A percentile compares a stretch with the other conserved stretches of the same genome.
These are phyloP conservation scores for Tulasnella sp. DNA, from an alignment of 768 basidiomycete species.

Conservation along the genomic window DNA sequence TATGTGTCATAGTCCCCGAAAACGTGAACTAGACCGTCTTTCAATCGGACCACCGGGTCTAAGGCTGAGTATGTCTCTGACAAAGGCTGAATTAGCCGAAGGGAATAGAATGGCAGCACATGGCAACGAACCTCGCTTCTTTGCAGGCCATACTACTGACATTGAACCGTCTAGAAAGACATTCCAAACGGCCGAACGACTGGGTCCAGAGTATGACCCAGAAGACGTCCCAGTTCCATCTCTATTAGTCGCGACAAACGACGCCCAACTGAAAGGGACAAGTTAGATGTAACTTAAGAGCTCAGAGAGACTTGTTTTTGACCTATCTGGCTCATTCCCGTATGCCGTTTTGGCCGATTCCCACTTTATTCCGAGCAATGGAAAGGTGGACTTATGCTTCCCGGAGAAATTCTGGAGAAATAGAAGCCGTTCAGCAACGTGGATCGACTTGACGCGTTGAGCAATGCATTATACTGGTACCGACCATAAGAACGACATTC, in stretches of 20 bases:
- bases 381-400: not conserved
- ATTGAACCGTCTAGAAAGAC: not conserved
- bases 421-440: not conserved
- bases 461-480: not conserved
- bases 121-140: not conserved
- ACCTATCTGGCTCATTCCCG: not conserved
- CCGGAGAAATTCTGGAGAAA: not conserved
- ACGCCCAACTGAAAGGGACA: not conserved
- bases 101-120: not conserved
- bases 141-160: not conserved
- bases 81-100: not conserved
- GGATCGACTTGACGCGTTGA: too few relatives aligned
- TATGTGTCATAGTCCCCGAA: not conserved
- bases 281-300: not conserved
- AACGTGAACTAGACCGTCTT: not conserved
- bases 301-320: not conserved
- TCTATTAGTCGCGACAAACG: not conserved
- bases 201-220: not conserved
- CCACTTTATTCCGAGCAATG: not conserved
- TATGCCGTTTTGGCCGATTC: not conserved
- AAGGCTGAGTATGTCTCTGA: not conserved
- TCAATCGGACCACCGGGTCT: not conserved
- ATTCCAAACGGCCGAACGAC: not conserved
- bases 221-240: not conserved
- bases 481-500: not conserved